phyloP scores from a whole-genome alignment of 2,329 filamentous ascomycete genomes.

The Sarocladium brachiariae region DNA sequence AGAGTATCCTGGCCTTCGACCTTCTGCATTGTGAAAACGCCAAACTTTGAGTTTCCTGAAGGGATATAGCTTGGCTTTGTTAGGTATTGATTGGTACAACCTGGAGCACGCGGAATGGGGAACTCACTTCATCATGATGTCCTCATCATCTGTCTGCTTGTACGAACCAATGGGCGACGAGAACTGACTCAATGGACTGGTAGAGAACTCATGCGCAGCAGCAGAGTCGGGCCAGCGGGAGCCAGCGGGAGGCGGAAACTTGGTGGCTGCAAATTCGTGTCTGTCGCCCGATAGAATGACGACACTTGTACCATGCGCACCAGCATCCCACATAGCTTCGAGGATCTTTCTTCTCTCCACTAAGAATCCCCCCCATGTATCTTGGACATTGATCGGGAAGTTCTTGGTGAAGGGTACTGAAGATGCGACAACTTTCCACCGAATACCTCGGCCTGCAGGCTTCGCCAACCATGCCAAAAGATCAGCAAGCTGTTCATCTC shows the following conservation, averaged over 20 bases:
- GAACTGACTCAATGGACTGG: constrained; percentile 88
- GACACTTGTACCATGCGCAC: constrained; percentile 68
- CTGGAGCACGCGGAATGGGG: not conserved
- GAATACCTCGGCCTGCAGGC: constrained; percentile 49
- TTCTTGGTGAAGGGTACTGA: constrained; percentile 97
- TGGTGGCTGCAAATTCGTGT: constrained; percentile 94
- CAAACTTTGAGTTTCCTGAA: constrained; percentile 83
- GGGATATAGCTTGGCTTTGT: constrained; percentile 59
- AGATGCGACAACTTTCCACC: constrained; percentile 89
- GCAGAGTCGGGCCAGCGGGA: constrained; percentile 57
- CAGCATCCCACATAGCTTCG: constrained; percentile 86
- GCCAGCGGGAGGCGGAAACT: constrained; percentile 56
- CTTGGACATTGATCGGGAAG: constrained; percentile 79
- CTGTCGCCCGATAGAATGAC: constrained; percentile 83
- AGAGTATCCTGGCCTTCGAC: constrained; percentile 61
- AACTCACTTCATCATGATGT: constrained; percentile 75
- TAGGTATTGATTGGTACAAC: not conserved
- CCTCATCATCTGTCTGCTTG: constrained; percentile 67
- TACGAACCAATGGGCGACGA: constrained; percentile 83
- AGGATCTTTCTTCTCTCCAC: constrained; percentile 71
- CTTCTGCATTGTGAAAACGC: constrained; percentile 62
- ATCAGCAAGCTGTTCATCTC: constrained; percentile 68
- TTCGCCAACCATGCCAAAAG: constrained; percentile 66
- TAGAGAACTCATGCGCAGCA: constrained; percentile 84
- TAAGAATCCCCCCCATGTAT: constrained; percentile 93